Evolutionary conservation across 768 basidiomycete genomes (phyloP).

Genomic region (Serendipita vermifera): DNA sequence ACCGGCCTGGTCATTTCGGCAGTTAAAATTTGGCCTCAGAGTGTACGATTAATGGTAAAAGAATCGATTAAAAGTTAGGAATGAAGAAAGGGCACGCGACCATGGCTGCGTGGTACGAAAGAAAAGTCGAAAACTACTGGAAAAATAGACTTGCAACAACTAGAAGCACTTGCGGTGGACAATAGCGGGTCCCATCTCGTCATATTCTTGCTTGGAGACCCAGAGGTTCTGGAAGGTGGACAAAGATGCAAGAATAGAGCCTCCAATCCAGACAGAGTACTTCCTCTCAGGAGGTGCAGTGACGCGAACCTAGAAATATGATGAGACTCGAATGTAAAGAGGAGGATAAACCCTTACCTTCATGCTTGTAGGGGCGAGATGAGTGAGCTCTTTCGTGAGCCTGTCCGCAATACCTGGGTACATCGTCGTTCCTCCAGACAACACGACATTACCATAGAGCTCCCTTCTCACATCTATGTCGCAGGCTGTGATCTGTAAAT

Average conservation of each 20-base stretch:
- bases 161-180: constrained; percentile 45
- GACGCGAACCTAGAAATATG: constrained; percentile 55
- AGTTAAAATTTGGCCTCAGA: too few relatives aligned
- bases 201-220: constrained; percentile 89
- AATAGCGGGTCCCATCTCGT: constrained; percentile 68
- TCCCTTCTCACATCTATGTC: constrained; percentile 10
- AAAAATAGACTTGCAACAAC: too few relatives aligned
- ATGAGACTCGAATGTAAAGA: not conserved
- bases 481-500: not conserved
- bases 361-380: constrained; percentile 76
- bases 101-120: too few relatives aligned
- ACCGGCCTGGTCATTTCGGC: too few relatives aligned
- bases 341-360: constrained; percentile 37
- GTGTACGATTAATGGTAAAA: too few relatives aligned
- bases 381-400: constrained; percentile 87
- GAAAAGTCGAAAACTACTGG: too few relatives aligned
- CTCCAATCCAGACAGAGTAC: constrained; percentile 93
- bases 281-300: constrained; percentile 88
- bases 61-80: too few relatives aligned
- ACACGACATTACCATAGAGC: constrained; percentile 55
- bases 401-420: constrained; percentile 94
- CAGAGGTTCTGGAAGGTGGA: constrained; percentile 96
- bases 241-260: constrained; percentile 74
- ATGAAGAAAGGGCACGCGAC: too few relatives aligned
- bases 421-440: constrained; percentile 83